These are phyloP conservation scores for Hordeum marinum DNA, from an alignment of 176 grass and related monocot species.

Conservation along the genomic window DNA sequence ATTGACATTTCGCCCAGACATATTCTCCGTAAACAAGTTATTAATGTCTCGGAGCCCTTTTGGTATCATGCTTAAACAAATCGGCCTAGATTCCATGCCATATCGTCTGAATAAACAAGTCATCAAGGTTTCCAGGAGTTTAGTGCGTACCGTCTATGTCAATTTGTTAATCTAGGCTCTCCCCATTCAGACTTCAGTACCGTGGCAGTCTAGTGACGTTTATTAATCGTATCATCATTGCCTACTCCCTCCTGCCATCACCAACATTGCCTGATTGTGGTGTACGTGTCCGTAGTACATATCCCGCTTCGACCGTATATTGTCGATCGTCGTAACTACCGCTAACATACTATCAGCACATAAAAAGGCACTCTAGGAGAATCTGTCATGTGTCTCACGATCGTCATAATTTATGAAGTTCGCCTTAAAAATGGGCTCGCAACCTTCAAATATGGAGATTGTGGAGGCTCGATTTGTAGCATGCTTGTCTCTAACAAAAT, in stretches of 20 bases:
- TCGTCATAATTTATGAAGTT: too few species aligned
- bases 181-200: background rate
- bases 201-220: background rate
- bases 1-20: background rate
- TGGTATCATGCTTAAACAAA: conserved; percentile 11
- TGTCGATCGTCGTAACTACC: too few species aligned
- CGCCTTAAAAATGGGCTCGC: too few species aligned
- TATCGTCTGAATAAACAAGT: background rate
- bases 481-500: too few species aligned
- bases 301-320: background rate
- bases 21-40: background rate
- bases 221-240: background rate
- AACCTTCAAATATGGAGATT: too few species aligned
- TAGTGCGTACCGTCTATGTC: background rate
- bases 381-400: too few species aligned
- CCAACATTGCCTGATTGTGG: background rate
- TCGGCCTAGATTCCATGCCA: conserved; percentile 13
- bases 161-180: background rate
- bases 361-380: too few species aligned
- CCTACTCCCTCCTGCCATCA: background rate
- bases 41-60: background rate
- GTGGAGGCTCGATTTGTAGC: too few species aligned
- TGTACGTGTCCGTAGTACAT: background rate
- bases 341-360: too few species aligned
- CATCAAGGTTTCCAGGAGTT: background rate